A percentile compares a stretch with the other conserved stretches of the same genome.
Conservation (phyloP, 352 stramenopile genomes). For the Pythium biforme region DNA sequence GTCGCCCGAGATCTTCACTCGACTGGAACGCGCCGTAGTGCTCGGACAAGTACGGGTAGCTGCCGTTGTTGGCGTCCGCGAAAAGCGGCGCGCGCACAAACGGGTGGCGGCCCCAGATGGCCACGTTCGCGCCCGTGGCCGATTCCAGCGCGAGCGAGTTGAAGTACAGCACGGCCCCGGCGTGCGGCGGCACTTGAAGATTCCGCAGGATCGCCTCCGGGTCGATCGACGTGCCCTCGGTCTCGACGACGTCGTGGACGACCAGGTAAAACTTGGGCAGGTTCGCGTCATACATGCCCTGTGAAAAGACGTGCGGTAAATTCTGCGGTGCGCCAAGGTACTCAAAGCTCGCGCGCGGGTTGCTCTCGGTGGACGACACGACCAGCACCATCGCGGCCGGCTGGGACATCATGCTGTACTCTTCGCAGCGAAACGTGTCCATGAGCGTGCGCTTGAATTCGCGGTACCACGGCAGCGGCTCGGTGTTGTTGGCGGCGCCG, state of each 20-base stretch:
- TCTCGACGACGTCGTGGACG: slow-evolving; percentile 82
- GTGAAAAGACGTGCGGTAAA: slow-evolving; percentile 59
- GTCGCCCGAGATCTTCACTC: slow-evolving; percentile 57
- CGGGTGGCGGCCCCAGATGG: slow-evolving; percentile 50
- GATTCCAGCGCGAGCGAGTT: slow-evolving; percentile 57
- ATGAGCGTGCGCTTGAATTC: slow-evolving; percentile 79
- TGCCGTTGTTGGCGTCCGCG: slow-evolving; percentile 30
- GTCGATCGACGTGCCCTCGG: slow-evolving; percentile 76
- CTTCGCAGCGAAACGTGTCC: slow-evolving; percentile 82
- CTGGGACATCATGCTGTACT: slow-evolving; percentile 74
- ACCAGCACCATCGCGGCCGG: slow-evolving; percentile 74
- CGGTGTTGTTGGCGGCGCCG: slow-evolving; percentile 37
- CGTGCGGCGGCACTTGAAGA: slow-evolving; percentile 49
- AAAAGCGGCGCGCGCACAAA: slow-evolving; percentile 66
- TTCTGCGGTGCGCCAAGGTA: slow-evolving; percentile 48
- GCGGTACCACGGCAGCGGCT: slow-evolving; percentile 76
- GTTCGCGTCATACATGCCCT: slow-evolving; percentile 76
- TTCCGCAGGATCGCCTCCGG: slow-evolving; percentile 71
- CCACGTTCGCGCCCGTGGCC: slow-evolving; percentile 28
- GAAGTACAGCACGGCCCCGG: slow-evolving; percentile 58
- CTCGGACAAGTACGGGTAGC: slow-evolving; percentile 32
- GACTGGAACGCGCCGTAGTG: slow-evolving; percentile 52
- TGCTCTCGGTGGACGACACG: slow-evolving; percentile 80
- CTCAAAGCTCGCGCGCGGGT: slow-evolving; percentile 75
- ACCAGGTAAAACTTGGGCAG: slow-evolving; percentile 89